These are phyloP conservation scores for Fusarium austroafricanum DNA, from an alignment of 2,329 filamentous ascomycete genomes.

Conservation along the genomic window DNA sequence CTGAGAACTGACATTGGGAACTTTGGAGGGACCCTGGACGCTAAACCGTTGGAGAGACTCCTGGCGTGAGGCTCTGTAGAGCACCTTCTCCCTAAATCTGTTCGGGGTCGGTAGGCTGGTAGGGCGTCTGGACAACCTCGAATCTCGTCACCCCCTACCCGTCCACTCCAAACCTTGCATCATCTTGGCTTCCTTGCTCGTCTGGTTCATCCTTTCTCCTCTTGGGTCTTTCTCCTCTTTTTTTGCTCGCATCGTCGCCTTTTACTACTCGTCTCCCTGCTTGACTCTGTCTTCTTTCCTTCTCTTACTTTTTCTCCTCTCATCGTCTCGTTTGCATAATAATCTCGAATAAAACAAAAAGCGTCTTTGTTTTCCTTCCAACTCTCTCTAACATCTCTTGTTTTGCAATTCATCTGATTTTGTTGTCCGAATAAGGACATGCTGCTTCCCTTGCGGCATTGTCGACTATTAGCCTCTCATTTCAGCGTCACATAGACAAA, in stretches of 20 bases:
- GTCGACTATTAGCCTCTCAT: constrained; percentile 43
- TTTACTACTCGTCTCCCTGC: constrained; percentile 20
- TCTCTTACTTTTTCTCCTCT: constrained; percentile 23
- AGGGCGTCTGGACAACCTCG: constrained; percentile 30
- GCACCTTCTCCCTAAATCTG: neutral
- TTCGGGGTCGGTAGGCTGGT: constrained; percentile 6
- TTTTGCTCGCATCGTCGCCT: constrained; percentile 20
- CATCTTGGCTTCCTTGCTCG: constrained; percentile 30
- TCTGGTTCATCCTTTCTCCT: constrained; percentile 36
- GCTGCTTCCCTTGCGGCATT: constrained; percentile 45
- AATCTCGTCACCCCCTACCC: constrained; percentile 27
- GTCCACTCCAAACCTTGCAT: constrained; percentile 33
- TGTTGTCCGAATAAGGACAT: constrained; percentile 38
- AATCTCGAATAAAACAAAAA: constrained; percentile 25
- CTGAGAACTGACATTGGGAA: constrained; percentile 6
- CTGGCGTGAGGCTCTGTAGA: constrained; percentile 27
- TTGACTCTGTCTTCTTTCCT: constrained; percentile 26
- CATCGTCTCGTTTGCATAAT: constrained; percentile 31
- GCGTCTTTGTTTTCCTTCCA: constrained; percentile 36
- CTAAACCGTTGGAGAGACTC: constrained; percentile 18
- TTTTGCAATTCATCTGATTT: constrained; percentile 24
- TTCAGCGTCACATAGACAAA: constrained; percentile 43
- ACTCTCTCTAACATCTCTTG: constrained; percentile 20
- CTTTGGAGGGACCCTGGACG: constrained; percentile 6
- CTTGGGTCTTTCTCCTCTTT: constrained; percentile 37